phyloP scores from a whole-genome alignment of 1,284 basidiomycete species.

The Rhodotorula sp. region DNA sequence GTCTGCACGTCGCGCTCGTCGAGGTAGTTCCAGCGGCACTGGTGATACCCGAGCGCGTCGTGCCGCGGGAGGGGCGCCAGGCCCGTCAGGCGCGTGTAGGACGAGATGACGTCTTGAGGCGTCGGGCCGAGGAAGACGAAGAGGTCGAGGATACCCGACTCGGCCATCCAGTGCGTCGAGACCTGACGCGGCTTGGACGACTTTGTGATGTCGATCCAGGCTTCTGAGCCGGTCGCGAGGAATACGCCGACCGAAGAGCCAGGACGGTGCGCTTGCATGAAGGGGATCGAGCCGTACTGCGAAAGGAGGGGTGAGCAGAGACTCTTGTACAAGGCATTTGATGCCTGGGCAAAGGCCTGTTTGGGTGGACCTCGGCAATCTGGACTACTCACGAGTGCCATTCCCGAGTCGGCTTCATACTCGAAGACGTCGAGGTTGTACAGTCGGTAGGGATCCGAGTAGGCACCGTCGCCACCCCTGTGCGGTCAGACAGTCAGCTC shows the following conservation, averaged over 20 bases:
- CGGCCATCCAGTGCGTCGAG: conserved; percentile 93
- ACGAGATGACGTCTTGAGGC: conserved; percentile 75
- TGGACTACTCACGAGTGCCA: conserved; percentile 78
- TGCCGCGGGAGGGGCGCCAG: conserved; percentile 81
- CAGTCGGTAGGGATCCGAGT: conserved; percentile 88
- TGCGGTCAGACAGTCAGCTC: not conserved
- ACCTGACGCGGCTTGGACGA: conserved; percentile 59
- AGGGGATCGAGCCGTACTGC: conserved; percentile 79
- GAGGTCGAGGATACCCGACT: conserved; percentile 92
- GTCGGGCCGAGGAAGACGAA: conserved; percentile 90
- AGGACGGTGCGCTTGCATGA: conserved; percentile 86
- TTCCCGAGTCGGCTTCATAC: conserved; percentile 85
- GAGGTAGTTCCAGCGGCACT: conserved; percentile 98
- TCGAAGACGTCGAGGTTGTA: conserved; percentile 98
- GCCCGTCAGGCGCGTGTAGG: conserved; percentile 84
- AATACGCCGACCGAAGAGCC: conserved; percentile 83
- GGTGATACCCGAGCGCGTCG: conserved; percentile 93
- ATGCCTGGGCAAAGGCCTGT: too few relatives aligned
- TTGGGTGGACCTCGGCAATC: too few relatives aligned
- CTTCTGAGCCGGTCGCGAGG: conserved; percentile 88
- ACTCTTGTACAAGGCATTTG: too few relatives aligned
- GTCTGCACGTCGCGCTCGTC: conserved; percentile 82
- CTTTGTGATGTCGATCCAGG: conserved; percentile 83
- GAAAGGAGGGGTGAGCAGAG: too few relatives aligned
- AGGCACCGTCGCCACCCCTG: conserved; percentile 60